Evolutionary conservation across 805 yeast genomes (phyloP), one percentile per base, ranked within the genome.

Genomic region (Kodamaea lidongshanica): DNA sequence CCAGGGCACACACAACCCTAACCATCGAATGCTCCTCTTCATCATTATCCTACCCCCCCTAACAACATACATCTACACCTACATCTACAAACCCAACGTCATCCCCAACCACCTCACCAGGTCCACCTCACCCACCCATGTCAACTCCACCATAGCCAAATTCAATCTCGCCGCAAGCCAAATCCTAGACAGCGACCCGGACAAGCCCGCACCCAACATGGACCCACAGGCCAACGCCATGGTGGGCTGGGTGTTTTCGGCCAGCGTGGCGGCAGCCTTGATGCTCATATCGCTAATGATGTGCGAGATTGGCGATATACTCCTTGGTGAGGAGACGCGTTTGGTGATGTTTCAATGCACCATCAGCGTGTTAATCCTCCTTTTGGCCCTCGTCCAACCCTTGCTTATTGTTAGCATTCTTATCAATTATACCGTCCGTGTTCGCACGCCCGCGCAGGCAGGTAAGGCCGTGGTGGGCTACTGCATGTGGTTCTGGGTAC

Each of bases 311-410:
- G 42, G 48, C 8, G 54, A 49, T 23, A 15, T 28, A 13, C 28
- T 42, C 13, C 38, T 44, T 13, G 40, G 44, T 19, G 43, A 45
- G 4, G 43, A 45, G 1, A 28, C 56, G 2, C 46, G 64, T 11
- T 39, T 59, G 27, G 16, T 46, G 9, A 50, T 63, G 23, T 67
- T 72, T 56, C 54, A 55, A 23, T 10, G 61, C 14, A 58, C 67
- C 17, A 50, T 72, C 16, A 53, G 61, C 22, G 28, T 49, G 6
- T 44, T 70, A 25, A 60, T 67, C 17, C 29, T 67, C 7, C 44
- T 65, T 5, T 50, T 70, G 12, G 52, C 66, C 3, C 50, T 65
- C 12, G 35, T 66, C n/a, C 57, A 61, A 27, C 79, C 79, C n/a
- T 54, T 61, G 17, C 35, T 60, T 15, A 49, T 61, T 4, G 41